Percentiles rank a stretch among this genome's conserved stretches.
Conservation (phyloP, 495 filamentous ascomycete genomes). For the Penicillium lagena region DNA sequence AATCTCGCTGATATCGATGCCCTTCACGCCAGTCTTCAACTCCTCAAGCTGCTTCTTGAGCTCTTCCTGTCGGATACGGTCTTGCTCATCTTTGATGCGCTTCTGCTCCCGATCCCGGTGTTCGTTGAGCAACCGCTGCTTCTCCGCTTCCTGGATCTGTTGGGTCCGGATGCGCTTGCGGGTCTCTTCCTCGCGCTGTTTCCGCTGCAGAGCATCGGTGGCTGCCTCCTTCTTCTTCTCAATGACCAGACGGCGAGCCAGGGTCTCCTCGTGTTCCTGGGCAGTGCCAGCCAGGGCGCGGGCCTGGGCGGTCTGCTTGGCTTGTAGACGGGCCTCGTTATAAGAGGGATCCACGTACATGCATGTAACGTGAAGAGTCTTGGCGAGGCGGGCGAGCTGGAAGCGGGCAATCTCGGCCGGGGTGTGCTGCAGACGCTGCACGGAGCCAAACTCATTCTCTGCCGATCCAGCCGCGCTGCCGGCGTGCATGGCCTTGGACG, state of each 20-base stretch:
- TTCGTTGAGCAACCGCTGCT: slow-evolving; percentile 79
- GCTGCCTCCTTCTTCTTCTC: slow-evolving; percentile 95
- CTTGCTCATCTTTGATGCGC: slow-evolving; percentile 82
- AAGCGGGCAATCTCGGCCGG: slow-evolving; percentile 96
- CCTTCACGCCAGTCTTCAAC: slow-evolving; percentile 78
- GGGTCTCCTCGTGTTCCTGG: slow-evolving; percentile 82
- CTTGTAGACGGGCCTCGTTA: slow-evolving; percentile 68
- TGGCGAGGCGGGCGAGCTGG: slow-evolving; percentile 85
- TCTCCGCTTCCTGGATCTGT: slow-evolving; percentile 81
- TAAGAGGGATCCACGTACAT: slow-evolving; percentile 90
- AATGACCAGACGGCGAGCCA: slow-evolving; percentile 84
- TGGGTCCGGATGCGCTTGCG: slow-evolving; percentile 77
- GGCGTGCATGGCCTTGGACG: slow-evolving; percentile 84
- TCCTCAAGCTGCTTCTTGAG: slow-evolving; percentile 94
- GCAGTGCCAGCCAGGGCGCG: slow-evolving; percentile 81
- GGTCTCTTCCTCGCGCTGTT: slow-evolving; percentile 87
- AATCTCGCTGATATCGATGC: slow-evolving; percentile 69
- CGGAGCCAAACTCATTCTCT: slow-evolving; percentile 74
- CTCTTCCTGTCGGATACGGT: slow-evolving; percentile 87
- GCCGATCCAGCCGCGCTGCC: slow-evolving; percentile 83
- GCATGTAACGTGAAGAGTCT: slow-evolving; percentile 85
- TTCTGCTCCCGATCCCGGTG: slow-evolving; percentile 84
- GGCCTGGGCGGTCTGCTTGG: slow-evolving; percentile 71
- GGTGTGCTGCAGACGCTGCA: slow-evolving; percentile 94
- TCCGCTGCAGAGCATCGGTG: slow-evolving; percentile 72